Evolutionary conservation across 306 rosid genomes (phyloP), one percentile per base, ranked within the genome.

Genomic region (Lablab purpureus): DNA sequence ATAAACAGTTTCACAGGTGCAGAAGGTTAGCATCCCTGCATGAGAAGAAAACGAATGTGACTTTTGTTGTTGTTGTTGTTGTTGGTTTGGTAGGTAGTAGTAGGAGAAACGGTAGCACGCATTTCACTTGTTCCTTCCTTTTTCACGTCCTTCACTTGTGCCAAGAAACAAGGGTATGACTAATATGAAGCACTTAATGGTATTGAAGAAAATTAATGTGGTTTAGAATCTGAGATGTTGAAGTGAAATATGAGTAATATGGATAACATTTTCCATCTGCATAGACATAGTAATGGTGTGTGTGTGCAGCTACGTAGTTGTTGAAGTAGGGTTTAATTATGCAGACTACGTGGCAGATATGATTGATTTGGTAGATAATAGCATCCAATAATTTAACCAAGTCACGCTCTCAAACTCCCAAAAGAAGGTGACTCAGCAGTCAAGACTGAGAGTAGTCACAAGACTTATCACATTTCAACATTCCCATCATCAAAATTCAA

Each of bases 351-450:
- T 85, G 86, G 77, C 76, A 64, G 14, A 66, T 56, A 8, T 81
- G 10, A 14, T 51, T 66, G 85, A 67, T 74, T 74, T 78, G 76
- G 86, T 74, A 30, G 69, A 76, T 85, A 67, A 80, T 69, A 62
- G 17, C 56, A 58, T 71, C 45, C 58, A 12, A n/a, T 55, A 68
- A 85, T 85, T 74, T 43, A 85, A 59, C 73, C 28, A 70, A 74
- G 45, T 79, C 86, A 85, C 84, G 82, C 65, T 17, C 40, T 54
- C 13, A 27, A 63, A 49, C 45, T 54, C 25, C 11, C 7, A 40
- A 73, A 27, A 71, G 64, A 10, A 45, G 46, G 6, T 52, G 51
- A 51, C 73, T 23, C 73, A 45, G 17, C 19, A 56, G 1, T 56
- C 34, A 11, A 14, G 9, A 58, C n/a, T 10, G 8, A 28, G 7